phyloP scores from a whole-genome alignment of 805 yeast genomes.

The Saccharomycopsis fermentans region DNA sequence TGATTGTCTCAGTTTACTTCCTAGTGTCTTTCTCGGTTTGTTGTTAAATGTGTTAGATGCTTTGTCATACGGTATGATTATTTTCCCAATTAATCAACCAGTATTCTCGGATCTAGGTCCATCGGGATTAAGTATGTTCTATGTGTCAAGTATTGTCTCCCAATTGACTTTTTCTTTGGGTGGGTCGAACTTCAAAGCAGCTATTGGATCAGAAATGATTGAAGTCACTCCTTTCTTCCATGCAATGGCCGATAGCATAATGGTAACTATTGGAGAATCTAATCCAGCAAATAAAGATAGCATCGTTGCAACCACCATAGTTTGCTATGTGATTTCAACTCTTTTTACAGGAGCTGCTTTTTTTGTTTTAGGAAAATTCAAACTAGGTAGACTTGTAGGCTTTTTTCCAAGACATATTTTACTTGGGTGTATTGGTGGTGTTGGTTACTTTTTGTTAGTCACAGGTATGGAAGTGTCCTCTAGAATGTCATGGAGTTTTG shows the following conservation, averaged over 20 bases:
- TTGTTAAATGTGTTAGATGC: conserved; percentile 86
- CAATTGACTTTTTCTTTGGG: conserved; percentile 86
- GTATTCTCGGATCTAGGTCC: conserved; percentile 73
- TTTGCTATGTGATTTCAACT: conserved; percentile 75
- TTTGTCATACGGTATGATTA: conserved; percentile 92
- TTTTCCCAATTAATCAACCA: conserved; percentile 83
- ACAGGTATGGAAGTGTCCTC: conserved; percentile 93
- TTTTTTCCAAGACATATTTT: conserved; percentile 94
- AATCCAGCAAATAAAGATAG: conserved; percentile 29
- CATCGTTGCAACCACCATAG: conserved; percentile 75
- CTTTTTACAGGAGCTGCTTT: conserved; percentile 81
- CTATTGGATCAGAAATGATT: conserved; percentile 97
- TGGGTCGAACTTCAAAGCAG: conserved; percentile 79
- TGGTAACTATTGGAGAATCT: conserved; percentile 40
- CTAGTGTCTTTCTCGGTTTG: conserved; percentile 80
- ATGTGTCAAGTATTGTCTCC: conserved; percentile 80
- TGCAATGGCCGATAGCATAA: conserved; percentile 75
- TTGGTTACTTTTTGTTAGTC: conserved; percentile 81
- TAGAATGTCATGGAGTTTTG: conserved; percentile 62
- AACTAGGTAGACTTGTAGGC: conserved; percentile 78
- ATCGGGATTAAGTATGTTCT: conserved; percentile 88
- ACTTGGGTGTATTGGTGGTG: conserved; percentile 98
- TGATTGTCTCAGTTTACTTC: conserved; percentile 25
- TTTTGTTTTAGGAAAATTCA: conserved; percentile 63
- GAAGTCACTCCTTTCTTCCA: conserved; percentile 99